Base-by-base conservation (phyloP, 1,284 basidiomycete species). In the Ceratobasidium sp. region DNA sequence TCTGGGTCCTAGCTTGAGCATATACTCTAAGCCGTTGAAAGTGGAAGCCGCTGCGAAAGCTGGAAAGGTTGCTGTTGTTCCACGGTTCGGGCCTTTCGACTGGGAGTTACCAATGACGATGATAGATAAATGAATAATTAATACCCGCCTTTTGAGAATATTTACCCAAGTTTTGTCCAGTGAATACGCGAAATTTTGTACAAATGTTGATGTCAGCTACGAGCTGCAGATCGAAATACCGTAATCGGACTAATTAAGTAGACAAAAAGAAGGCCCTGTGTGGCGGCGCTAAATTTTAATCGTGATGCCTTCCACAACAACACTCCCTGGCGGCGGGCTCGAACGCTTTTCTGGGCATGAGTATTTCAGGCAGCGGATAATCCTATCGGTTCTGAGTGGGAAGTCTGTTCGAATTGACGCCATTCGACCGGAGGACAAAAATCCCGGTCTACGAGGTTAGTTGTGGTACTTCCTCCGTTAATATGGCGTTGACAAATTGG, bases 371-470 rank as follows among this genome's bases (percentile, higher is more conserved):
- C 91, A 93, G 78, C 91, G 97, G 17, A 86, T 99, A 2, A 90
- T 97, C 0, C 88, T 99, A 6, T 93, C 95, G 0, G 87, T 98
- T 17, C 87, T 99, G 48, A 95, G 95, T 51, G 95, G 96, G 67
- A 93, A 94, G 78, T 87, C 93, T 22, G 89, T 98, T 11, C 89
- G 91, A 75, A 94, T 99, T 71, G 93, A 97, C 81, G 91, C 89
- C 79, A 98, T 99, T 78, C 90, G 98, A 17, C 87, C 95, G 0
- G 91, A 97, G 66, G 95, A 98, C 83, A 94, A 96, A 79, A 93
- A 98, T 81, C 97, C 98, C 47, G 98, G 98, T 82, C 85, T 99
- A 33, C 86, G 92, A 87, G 93, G 94, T 94, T 76, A 65, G 84
- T 75, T 71, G 71, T 51, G 27, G 76, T 48, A 15, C n/a, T 48